phyloP scores from a whole-genome alignment of 306 rosid species.

The Quercus bicolor region DNA sequence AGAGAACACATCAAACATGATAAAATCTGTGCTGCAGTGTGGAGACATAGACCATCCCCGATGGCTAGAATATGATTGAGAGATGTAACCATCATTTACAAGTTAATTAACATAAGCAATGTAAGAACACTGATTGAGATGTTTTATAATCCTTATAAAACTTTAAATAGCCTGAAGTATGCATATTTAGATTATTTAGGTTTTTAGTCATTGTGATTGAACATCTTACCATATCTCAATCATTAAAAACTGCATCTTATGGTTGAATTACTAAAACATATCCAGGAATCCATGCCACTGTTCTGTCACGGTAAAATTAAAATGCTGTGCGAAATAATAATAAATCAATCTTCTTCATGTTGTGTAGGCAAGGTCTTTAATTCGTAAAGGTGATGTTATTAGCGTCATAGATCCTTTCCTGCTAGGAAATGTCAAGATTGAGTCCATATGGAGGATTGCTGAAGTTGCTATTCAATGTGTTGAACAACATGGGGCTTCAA shows the following conservation, averaged over 20 bases:
- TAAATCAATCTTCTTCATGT: neutral
- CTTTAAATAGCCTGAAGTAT: too few relatives aligned
- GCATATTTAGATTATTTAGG: too few relatives aligned
- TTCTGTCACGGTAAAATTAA: neutral
- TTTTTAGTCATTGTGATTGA: too few relatives aligned
- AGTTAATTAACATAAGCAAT: too few relatives aligned
- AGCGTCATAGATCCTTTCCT: constrained; percentile 74
- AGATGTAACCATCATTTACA: too few relatives aligned
- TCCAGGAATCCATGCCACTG: neutral
- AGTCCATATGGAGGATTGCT: constrained; percentile 87
- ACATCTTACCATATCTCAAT: neutral
- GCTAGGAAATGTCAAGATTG: constrained; percentile 58
- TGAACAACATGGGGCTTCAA: constrained; percentile 67
- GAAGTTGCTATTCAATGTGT: constrained; percentile 88
- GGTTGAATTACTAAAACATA: neutral
- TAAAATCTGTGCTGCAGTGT: too few relatives aligned
- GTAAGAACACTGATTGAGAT: too few relatives aligned
- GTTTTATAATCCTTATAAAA: too few relatives aligned
- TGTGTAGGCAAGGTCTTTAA: constrained; percentile 71
- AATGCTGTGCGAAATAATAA: neutral
- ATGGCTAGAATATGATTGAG: too few relatives aligned
- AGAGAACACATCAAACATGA: too few relatives aligned
- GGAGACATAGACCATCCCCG: too few relatives aligned
- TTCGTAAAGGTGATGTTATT: constrained; percentile 74
- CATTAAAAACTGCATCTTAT: neutral